Evolutionary conservation across 2,329 filamentous ascomycete species (phyloP).

Genomic region (Colletotrichum sp.): DNA sequence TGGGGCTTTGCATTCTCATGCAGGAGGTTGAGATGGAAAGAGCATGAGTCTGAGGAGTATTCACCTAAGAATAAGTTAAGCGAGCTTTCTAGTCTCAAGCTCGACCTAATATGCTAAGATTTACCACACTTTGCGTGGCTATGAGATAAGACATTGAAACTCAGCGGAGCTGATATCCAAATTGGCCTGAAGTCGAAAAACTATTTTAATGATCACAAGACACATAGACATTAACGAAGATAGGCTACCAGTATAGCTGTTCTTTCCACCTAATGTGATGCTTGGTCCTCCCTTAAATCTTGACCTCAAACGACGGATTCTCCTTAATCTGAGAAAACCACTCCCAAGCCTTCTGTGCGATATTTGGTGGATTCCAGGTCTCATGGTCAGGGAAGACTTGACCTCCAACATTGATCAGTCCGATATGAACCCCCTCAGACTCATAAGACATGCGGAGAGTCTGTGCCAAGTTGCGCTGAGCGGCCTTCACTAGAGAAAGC

Average conservation of each 20-base stretch:
- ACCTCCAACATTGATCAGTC: conserved; percentile 50
- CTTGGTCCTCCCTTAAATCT: too few species aligned
- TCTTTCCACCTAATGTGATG: too few species aligned
- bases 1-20: not conserved
- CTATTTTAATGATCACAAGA: too few species aligned
- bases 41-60: not conserved
- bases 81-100: too few species aligned
- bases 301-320: conserved; percentile 40
- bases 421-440: conserved; percentile 47
- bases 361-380: conserved; percentile 23
- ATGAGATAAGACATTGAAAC: too few species aligned
- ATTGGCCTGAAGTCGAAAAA: too few species aligned
- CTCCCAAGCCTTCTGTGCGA: conserved; percentile 47
- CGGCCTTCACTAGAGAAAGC: conserved; percentile 54
- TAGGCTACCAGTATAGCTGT: too few species aligned
- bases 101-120: too few species aligned
- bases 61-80: not conserved
- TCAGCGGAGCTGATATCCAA: too few species aligned
- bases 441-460: conserved; percentile 44
- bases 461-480: conserved; percentile 54
- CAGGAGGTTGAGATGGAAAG: not conserved
- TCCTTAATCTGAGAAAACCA: conserved; percentile 44
- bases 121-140: too few species aligned
- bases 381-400: conserved; percentile 33
- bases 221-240: too few species aligned